Percentiles rank a stretch among this genome's conserved stretches.
phyloP scores from a whole-genome alignment of 768 basidiomycete genomes.

The Lactarius indigo region DNA sequence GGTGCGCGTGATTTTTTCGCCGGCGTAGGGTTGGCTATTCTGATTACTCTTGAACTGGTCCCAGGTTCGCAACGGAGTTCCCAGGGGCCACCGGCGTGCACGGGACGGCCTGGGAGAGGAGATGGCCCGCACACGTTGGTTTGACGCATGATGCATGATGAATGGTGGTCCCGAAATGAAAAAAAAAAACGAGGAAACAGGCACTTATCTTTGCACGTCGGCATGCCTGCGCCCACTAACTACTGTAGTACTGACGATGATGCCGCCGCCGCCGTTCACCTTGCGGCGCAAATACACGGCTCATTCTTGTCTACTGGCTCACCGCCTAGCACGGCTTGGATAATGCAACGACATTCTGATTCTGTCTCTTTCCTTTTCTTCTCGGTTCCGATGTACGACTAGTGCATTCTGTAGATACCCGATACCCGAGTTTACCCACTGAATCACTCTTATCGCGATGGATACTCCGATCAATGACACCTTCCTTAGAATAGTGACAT shows the following conservation, averaged over 20 bases:
- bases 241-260: not conserved
- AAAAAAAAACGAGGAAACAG: not conserved
- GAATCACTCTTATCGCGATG: not conserved
- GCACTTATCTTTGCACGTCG: too few relatives aligned
- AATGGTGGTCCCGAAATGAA: not conserved
- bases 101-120: slow-evolving; percentile 73
- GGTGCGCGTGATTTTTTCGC: slow-evolving; percentile 40
- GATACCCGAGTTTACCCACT: not conserved
- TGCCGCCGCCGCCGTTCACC: not conserved
- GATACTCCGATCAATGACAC: not conserved
- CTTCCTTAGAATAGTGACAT: not conserved
- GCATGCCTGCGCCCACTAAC: not conserved
- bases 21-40: not conserved
- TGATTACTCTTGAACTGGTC: not conserved
- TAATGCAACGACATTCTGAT: not conserved
- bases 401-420: not conserved
- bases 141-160: slow-evolving; percentile 46
- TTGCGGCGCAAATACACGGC: not conserved
- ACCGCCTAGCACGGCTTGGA: not conserved
- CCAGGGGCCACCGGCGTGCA: slow-evolving; percentile 58
- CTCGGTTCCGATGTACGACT: not conserved
- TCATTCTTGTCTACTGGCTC: not conserved
- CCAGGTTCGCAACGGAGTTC: slow-evolving; percentile 81
- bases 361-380: not conserved
- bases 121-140: slow-evolving; percentile 75